Percentiles rank a stretch among this genome's conserved stretches.
phyloP scores from a whole-genome alignment of 2,329 filamentous ascomycete species.

The Dactylellina sp. region DNA sequence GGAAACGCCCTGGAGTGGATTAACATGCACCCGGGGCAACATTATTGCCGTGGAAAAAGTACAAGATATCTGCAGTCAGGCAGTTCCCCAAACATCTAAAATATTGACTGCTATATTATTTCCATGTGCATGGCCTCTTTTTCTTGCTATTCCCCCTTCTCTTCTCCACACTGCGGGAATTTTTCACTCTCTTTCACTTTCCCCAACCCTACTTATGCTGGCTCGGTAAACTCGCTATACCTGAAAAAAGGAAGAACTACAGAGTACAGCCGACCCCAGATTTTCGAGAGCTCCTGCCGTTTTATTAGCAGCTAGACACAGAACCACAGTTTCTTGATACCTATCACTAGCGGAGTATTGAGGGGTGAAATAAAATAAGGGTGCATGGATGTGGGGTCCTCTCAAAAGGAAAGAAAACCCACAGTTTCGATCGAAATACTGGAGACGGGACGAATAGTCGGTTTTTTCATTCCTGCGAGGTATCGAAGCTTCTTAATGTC shows the following conservation, averaged over 20 bases:
- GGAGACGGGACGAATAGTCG: too few relatives aligned
- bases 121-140: neutral
- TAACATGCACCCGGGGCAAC: neutral
- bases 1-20: neutral
- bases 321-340: conserved; percentile 1
- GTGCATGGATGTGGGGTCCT: too few relatives aligned
- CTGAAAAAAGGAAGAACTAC: conserved; percentile 27
- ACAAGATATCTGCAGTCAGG: too few relatives aligned
- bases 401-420: too few relatives aligned
- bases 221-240: conserved; percentile 41
- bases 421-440: too few relatives aligned
- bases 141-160: too few relatives aligned
- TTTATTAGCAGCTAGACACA: neutral
- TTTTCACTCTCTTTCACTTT: conserved; percentile 2
- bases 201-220: conserved; percentile 11
- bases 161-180: conserved; percentile 50
- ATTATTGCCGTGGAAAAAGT: too few relatives aligned
- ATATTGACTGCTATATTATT: too few relatives aligned
- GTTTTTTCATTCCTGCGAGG: too few relatives aligned
- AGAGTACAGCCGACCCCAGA: conserved; percentile 24
- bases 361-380: too few relatives aligned
- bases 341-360: conserved; percentile 31
- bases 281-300: conserved; percentile 29
- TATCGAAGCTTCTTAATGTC: too few relatives aligned
- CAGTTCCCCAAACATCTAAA: neutral